These are phyloP conservation scores for Cryptosporidium sp. DNA, from an alignment of 169 alveolate genomes.

Conservation along the genomic window DNA sequence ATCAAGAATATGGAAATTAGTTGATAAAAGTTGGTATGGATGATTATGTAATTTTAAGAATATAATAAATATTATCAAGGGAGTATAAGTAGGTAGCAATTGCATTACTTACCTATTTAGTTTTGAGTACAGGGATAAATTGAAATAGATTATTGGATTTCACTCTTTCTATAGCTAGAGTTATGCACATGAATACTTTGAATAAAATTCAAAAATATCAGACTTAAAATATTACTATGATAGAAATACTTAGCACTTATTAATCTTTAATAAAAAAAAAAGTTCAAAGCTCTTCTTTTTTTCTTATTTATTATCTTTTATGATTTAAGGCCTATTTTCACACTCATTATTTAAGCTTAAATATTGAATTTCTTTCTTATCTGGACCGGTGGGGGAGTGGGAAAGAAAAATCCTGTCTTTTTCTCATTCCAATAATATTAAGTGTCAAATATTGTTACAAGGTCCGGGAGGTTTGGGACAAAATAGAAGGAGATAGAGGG, in stretches of 20 bases:
- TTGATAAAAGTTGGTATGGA: neutral
- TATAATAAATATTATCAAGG: too few relatives aligned
- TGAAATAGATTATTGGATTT: neutral
- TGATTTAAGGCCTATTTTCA: neutral
- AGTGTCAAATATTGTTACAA: too few relatives aligned
- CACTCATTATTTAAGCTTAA: neutral
- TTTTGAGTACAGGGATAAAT: neutral
- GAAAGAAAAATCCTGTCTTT: neutral
- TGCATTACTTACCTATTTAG: neutral
- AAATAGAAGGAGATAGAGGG: neutral
- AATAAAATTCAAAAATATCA: constrained; percentile 9
- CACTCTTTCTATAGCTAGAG: constrained; percentile 7
- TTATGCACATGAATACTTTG: neutral
- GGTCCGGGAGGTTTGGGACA: neutral
- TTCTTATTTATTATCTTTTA: too few relatives aligned
- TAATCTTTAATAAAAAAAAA: too few relatives aligned
- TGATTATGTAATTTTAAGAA: neutral
- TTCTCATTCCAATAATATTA: too few relatives aligned
- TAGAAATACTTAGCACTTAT: too few relatives aligned
- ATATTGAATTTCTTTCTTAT: too few relatives aligned
- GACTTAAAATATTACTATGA: neutral
- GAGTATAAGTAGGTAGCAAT: too few relatives aligned
- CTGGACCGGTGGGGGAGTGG: neutral
- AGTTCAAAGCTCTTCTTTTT: too few relatives aligned
- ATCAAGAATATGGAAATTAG: too few relatives aligned